Evolutionary conservation across 1,139 yeast genomes (phyloP), one percentile per base, ranked within the genome.

Genomic region (Zygoascus meyerae): DNA sequence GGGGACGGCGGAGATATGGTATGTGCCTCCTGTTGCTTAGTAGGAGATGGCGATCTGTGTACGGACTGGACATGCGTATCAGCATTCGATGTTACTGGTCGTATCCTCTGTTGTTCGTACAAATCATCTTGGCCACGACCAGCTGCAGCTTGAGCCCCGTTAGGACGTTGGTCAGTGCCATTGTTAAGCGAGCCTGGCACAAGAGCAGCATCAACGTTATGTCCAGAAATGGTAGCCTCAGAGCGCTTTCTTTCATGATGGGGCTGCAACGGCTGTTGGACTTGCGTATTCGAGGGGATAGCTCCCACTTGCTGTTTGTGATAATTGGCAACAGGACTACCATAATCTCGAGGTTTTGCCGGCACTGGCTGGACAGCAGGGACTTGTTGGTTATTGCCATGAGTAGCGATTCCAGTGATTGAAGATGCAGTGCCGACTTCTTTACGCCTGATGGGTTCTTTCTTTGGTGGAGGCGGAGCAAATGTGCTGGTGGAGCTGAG

Each of bases 361-460:
- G 31, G 36, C 18, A 15, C 21, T 31, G 29, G 35, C 30, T 37
- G 41, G 11, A 32, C 14, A 18, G 26, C 18, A 18, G 26, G 21
- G 15, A 4, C 29, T 3, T 12, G 16, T 5, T 29, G 37, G 31
- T 18, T 34, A 16, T 33, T 28, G 32, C 30, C 7, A 4, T 33
- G 46, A 12, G 50, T 34, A 14, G 29, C 32, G 34, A 34, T 45
- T 45, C n/a, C 45, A 47, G 33, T 48, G 40, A 32, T 34, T 21
- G 26, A 54, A 21, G 33, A 44, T 7, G 48, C 46, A 12, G 61
- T 51, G 5, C 64, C 66, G 1, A 64, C 68, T 48, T 62, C 64
- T 48, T 61, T 61, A 10, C 68, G 59, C 33, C 52, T 58, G 47
- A 56, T 58, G 5, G 67, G 68, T 43, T 59, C 65, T 45, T 55